phyloP scores from a whole-genome alignment of 352 stramenopile species.

The Blastocystis sp. region DNA sequence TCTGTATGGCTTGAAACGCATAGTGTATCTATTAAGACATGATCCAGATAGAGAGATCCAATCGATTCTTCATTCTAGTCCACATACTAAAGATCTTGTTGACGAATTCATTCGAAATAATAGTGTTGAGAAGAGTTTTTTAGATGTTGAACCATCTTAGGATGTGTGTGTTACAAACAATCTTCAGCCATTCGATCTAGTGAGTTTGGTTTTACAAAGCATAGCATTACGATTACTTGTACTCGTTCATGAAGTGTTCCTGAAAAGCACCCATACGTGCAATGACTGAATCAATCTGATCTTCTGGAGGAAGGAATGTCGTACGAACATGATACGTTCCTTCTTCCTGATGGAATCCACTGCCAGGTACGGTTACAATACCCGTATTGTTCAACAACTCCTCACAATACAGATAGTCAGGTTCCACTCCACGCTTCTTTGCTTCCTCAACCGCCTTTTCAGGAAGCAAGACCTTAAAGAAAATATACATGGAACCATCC shows the following conservation, averaged over 20 bases:
- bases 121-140: neutral
- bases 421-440: conserved; percentile 70
- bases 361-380: conserved; percentile 92
- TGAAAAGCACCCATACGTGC: conserved; percentile 86
- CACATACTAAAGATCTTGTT: neutral
- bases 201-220: too few species aligned
- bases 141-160: neutral
- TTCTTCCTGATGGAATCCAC: conserved; percentile 87
- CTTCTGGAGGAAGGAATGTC: conserved; percentile 89
- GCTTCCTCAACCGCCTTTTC: conserved; percentile 70
- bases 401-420: conserved; percentile 91
- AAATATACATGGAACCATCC: conserved; percentile 95
- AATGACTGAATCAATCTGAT: conserved; percentile 85
- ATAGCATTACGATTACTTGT: neutral
- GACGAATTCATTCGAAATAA: neutral
- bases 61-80: neutral
- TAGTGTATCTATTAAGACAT: neutral
- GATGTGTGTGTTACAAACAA: neutral
- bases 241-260: conserved; percentile 80
- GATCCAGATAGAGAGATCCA: conserved; percentile 7
- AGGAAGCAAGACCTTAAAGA: conserved; percentile 84
- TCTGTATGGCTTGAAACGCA: neutral
- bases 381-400: conserved; percentile 87
- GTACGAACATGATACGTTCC: conserved; percentile 94
- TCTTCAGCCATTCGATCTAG: too few species aligned